A percentile compares a stretch with the other conserved stretches of the same genome.
Evolutionary conservation across 2,329 filamentous ascomycete species (phyloP).

Genomic region (Zymoseptoria crescenta): DNA sequence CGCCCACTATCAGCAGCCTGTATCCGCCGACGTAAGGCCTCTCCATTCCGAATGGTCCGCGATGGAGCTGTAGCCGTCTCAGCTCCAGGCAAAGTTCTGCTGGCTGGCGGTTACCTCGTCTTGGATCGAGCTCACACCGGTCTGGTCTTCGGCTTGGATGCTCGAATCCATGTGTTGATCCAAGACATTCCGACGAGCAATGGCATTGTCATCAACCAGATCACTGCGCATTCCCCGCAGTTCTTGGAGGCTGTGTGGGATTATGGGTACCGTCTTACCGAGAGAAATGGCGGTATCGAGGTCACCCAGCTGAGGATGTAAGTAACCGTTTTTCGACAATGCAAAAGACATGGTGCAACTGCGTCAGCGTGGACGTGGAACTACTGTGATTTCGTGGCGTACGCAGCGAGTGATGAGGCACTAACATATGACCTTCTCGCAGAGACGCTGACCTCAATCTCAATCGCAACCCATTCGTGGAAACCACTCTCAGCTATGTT

Average conservation of each 20-base stretch:
- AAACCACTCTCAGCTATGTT: constrained; percentile 80
- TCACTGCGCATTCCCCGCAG: constrained; percentile 85
- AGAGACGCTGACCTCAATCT: constrained; percentile 36
- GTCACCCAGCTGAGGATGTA: constrained; percentile 73
- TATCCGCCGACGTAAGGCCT: constrained; percentile 11
- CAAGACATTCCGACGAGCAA: constrained; percentile 50
- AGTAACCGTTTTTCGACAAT: constrained; percentile 35
- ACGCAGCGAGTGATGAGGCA: constrained; percentile 4
- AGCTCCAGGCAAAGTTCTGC: constrained; percentile 89
- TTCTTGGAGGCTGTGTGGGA: constrained; percentile 82
- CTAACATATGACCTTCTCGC: constrained; percentile 14
- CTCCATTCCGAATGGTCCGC: constrained; percentile 13
- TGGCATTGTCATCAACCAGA: constrained; percentile 57
- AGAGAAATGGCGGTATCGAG: constrained; percentile 68
- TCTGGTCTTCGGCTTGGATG: constrained; percentile 57
- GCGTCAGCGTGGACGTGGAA: not conserved
- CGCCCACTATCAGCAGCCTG: not conserved
- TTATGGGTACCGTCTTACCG: constrained; percentile 66
- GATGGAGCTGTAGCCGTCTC: constrained; percentile 50
- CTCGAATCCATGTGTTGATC: constrained; percentile 54
- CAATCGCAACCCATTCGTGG: constrained; percentile 74
- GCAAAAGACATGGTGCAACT: not conserved
- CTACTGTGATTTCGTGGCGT: not conserved
- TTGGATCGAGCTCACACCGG: constrained; percentile 81
- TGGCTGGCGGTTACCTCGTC: constrained; percentile 91